These are phyloP conservation scores for Candida pini DNA, from an alignment of 805 yeast species.

Conservation along the genomic window DNA sequence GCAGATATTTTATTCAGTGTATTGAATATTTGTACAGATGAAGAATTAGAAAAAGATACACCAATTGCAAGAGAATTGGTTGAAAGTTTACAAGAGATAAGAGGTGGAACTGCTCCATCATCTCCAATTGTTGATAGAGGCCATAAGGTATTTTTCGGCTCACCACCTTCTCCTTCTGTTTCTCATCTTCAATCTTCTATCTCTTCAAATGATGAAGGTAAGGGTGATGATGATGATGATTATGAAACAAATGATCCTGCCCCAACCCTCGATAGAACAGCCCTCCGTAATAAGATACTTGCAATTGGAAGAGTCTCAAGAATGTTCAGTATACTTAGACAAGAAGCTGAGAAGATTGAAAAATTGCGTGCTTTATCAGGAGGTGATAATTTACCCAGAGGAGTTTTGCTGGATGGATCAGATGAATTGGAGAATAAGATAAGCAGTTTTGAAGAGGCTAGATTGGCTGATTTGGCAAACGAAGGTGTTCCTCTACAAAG, in stretches of 20 bases:
- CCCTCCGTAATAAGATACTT: constrained; percentile 78
- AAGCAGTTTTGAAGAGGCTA: constrained; percentile 76
- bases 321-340: constrained; percentile 85
- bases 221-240: constrained; percentile 24
- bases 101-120: neutral
- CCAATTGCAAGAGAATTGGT: constrained; percentile 42
- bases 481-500: constrained; percentile 92
- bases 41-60: constrained; percentile 77
- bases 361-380: constrained; percentile 71
- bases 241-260: constrained; percentile 3
- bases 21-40: constrained; percentile 90
- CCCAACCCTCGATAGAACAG: constrained; percentile 26
- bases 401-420: constrained; percentile 75
- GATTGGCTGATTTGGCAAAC: constrained; percentile 69
- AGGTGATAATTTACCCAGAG: constrained; percentile 71
- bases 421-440: constrained; percentile 73
- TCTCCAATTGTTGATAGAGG: neutral
- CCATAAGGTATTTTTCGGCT: neutral
- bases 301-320: constrained; percentile 96
- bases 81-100: constrained; percentile 23
- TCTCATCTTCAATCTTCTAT: too few relatives aligned
- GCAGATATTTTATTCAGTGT: constrained; percentile 90
- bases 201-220: too few relatives aligned
- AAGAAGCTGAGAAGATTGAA: constrained; percentile 83
- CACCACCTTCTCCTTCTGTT: constrained; percentile 4